Percentiles rank a stretch among this genome's conserved stretches.
These are phyloP conservation scores for Mycena filopes DNA, from an alignment of 768 basidiomycete genomes.

Conservation along the genomic window DNA sequence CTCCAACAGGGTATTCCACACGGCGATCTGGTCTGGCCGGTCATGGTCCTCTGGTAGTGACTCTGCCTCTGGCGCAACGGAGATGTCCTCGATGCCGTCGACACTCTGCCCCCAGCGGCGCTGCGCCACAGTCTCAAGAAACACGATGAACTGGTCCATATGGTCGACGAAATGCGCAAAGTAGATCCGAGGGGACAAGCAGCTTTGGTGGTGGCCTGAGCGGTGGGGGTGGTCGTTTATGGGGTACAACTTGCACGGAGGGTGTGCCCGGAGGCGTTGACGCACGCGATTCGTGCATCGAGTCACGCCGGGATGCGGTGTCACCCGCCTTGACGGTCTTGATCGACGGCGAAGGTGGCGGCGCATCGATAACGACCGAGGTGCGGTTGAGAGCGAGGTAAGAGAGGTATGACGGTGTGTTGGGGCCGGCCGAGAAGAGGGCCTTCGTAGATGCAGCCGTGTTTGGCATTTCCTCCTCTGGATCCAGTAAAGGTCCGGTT, in stretches of 20 bases:
- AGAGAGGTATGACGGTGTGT: constrained; percentile 76
- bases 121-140: constrained; percentile 87
- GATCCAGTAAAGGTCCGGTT: constrained; percentile 56
- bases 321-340: constrained; percentile 55
- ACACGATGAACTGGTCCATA: constrained; percentile 81
- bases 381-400: constrained; percentile 80
- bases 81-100: constrained; percentile 43
- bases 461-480: constrained; percentile 51
- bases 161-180: constrained; percentile 97
- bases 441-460: constrained; percentile 36
- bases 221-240: constrained; percentile 33
- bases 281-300: constrained; percentile 48
- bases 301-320: constrained; percentile 48
- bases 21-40: constrained; percentile 77
- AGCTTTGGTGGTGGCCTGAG: constrained; percentile 54
- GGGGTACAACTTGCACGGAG: constrained; percentile 40
- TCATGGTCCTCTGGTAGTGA: constrained; percentile 42
- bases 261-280: constrained; percentile 48
- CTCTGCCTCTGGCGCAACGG: constrained; percentile 29
- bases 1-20: constrained; percentile 97
- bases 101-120: constrained; percentile 84
- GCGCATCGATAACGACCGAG: constrained; percentile 51
- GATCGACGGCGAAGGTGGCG: constrained; percentile 57
- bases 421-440: constrained; percentile 43
- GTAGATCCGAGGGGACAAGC: constrained; percentile 86